A percentile compares a stretch with the other conserved stretches of the same genome.
Conservation (phyloP, 2,329 filamentous ascomycete genomes). For the Lecanicillium sp. region DNA sequence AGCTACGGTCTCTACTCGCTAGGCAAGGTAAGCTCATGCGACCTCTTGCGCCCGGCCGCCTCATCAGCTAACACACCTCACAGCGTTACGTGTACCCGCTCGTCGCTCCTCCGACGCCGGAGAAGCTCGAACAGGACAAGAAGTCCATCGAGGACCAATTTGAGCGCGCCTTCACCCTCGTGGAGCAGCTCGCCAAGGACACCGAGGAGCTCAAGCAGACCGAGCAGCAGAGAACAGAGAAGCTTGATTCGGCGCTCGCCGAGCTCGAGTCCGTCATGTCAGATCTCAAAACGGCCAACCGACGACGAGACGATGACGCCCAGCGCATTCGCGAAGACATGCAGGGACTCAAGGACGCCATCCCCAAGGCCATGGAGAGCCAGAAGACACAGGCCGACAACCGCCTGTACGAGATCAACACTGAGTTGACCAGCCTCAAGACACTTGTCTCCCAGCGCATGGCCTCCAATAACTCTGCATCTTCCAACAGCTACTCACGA, state of each 20-base stretch:
- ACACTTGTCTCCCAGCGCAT: conserved; percentile 67
- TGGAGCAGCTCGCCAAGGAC: conserved; percentile 88
- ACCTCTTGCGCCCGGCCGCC: neutral
- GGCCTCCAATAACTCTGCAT: conserved; percentile 29
- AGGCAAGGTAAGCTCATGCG: conserved; percentile 60
- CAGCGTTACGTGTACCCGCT: conserved; percentile 87
- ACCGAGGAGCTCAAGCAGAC: conserved; percentile 82
- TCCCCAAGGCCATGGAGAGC: conserved; percentile 82
- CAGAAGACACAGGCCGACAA: conserved; percentile 80
- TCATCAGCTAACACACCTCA: conserved; percentile 21
- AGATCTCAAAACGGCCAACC: conserved; percentile 75
- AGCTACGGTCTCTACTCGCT: conserved; percentile 84
- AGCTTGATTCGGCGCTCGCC: conserved; percentile 71
- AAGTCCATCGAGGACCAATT: conserved; percentile 88
- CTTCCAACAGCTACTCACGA: conserved; percentile 14
- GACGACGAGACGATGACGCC: conserved; percentile 79
- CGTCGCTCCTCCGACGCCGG: conserved; percentile 87
- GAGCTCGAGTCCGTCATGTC: conserved; percentile 80
- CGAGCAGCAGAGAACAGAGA: conserved; percentile 77
- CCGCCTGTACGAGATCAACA: conserved; percentile 76
- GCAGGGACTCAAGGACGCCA: conserved; percentile 70
- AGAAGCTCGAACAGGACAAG: conserved; percentile 92
- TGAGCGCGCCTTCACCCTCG: conserved; percentile 80
- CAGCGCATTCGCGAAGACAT: conserved; percentile 84
- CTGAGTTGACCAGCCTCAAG: conserved; percentile 88